A percentile compares a stretch with the other conserved stretches of the same genome.
phyloP scores from a whole-genome alignment of 2,329 filamentous ascomycete genomes.

The Epichloe festucae region DNA sequence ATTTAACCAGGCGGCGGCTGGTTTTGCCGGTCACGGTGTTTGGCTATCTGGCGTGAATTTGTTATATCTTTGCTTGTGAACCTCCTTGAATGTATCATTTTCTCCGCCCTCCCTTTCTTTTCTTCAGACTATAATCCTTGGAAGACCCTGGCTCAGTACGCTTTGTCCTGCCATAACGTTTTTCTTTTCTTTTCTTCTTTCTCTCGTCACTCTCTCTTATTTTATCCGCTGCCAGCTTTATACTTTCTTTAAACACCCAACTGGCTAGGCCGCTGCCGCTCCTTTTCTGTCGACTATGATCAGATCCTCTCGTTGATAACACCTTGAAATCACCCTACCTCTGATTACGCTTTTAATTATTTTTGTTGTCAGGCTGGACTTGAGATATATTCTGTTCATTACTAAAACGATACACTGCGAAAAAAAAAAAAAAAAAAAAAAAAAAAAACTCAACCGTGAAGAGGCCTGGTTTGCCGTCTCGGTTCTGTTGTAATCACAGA shows the following conservation, averaged over 20 bases:
- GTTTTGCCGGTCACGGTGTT: not conserved
- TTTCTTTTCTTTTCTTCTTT: slow-evolving; percentile 5
- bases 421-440: not conserved
- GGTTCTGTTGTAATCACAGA: not conserved
- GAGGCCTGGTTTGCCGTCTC: slow-evolving; percentile 12
- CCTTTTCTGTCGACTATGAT: slow-evolving; percentile 24
- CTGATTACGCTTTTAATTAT: not conserved
- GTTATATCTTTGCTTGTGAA: slow-evolving; percentile 8
- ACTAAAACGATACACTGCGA: not conserved
- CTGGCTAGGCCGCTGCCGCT: slow-evolving; percentile 46
- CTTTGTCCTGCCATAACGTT: slow-evolving; percentile 16
- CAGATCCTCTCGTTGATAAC: not conserved
- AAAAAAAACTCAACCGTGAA: slow-evolving; percentile 5
- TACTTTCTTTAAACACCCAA: slow-evolving; percentile 31
- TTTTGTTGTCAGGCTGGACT: slow-evolving; percentile 1
- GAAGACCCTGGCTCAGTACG: slow-evolving; percentile 5
- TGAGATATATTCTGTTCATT: not conserved
- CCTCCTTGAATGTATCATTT: not conserved
- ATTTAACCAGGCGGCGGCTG: not conserved
- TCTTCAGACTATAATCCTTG: slow-evolving; percentile 4
- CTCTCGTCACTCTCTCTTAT: slow-evolving; percentile 9
- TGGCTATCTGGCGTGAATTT: not conserved
- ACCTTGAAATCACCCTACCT: not conserved
- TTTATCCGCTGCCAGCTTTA: slow-evolving; percentile 17
- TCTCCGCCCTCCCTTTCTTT: slow-evolving; percentile 2